phyloP scores from a whole-genome alignment of 2,329 filamentous ascomycete species.

The Didymella segeticola region DNA sequence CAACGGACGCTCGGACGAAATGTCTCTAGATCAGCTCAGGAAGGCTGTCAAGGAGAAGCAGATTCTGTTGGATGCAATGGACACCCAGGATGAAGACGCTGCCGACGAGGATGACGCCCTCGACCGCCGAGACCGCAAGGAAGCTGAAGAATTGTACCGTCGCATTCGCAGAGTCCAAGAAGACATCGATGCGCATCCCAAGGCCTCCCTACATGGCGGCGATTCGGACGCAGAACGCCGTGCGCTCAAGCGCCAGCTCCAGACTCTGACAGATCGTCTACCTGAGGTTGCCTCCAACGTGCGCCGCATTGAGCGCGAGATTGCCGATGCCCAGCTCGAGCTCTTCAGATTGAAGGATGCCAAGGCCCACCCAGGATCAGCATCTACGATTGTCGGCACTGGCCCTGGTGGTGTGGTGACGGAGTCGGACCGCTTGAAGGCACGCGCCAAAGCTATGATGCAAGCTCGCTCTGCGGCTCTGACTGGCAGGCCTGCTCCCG shows the following conservation, averaged over 20 bases:
- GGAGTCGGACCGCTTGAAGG: constrained; percentile 92
- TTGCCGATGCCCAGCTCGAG: constrained; percentile 89
- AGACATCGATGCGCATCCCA: constrained; percentile 91
- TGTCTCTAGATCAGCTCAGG: constrained; percentile 83
- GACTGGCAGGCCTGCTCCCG: constrained; percentile 79
- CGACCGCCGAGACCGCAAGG: constrained; percentile 86
- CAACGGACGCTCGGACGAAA: constrained; percentile 74
- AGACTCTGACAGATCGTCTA: constrained; percentile 85
- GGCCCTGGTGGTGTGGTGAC: constrained; percentile 90
- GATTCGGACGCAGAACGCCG: constrained; percentile 90
- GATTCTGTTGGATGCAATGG: constrained; percentile 91
- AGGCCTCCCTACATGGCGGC: constrained; percentile 64
- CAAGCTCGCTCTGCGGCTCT: constrained; percentile 93
- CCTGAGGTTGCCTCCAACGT: constrained; percentile 93
- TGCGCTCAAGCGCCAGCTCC: constrained; percentile 85
- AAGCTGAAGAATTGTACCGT: constrained; percentile 92
- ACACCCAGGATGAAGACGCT: constrained; percentile 91
- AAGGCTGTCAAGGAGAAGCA: constrained; percentile 96
- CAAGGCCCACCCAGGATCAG: constrained; percentile 85
- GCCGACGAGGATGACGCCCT: constrained; percentile 90
- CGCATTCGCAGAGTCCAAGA: constrained; percentile 91
- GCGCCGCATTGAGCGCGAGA: constrained; percentile 86
- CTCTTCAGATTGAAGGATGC: constrained; percentile 93
- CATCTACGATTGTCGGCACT: constrained; percentile 84
- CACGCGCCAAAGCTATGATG: constrained; percentile 97